A percentile compares a stretch with the other conserved stretches of the same genome.
Evolutionary conservation across 345 rosid species (phyloP).

Genomic region (Gossypium stocksii): DNA sequence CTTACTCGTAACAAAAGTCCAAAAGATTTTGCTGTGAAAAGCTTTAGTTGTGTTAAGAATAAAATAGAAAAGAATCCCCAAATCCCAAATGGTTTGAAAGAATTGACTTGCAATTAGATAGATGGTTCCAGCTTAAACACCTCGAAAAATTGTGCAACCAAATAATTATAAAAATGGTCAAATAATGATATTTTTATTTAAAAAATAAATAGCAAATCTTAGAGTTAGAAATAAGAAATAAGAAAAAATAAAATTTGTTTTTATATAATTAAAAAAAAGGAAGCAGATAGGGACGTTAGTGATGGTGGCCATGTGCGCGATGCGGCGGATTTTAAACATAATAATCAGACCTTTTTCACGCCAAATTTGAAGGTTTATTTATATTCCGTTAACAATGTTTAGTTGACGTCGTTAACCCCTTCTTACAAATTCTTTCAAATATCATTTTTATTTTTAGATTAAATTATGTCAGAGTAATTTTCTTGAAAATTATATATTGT

Average conservation of each 20-base stretch:
- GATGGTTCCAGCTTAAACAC: neutral
- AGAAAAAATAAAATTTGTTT: neutral
- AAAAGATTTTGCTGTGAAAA: neutral
- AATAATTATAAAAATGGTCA: neutral
- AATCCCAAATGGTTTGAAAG: neutral
- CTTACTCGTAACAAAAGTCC: neutral
- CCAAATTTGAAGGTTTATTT: neutral
- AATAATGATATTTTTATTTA: neutral
- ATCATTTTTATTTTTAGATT: neutral
- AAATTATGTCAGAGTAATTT: no score
- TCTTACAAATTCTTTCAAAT: no score
- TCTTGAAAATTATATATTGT: no score
- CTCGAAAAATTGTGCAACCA: neutral
- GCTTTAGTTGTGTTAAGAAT: no score
- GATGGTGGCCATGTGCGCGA: conserved; percentile 41
- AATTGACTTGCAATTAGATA: neutral
- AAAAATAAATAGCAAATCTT: neutral
- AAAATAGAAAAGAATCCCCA: neutral
- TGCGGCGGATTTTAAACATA: conserved; percentile 27
- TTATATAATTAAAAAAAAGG: neutral
- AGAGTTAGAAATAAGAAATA: neutral
- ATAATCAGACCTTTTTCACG: conserved; percentile 12
- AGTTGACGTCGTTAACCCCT: neutral
- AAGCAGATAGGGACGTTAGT: conserved; percentile 17
- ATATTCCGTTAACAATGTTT: neutral